Evolutionary conservation across 768 basidiomycete genomes (phyloP).

Genomic region (Heimioporus sp.): DNA sequence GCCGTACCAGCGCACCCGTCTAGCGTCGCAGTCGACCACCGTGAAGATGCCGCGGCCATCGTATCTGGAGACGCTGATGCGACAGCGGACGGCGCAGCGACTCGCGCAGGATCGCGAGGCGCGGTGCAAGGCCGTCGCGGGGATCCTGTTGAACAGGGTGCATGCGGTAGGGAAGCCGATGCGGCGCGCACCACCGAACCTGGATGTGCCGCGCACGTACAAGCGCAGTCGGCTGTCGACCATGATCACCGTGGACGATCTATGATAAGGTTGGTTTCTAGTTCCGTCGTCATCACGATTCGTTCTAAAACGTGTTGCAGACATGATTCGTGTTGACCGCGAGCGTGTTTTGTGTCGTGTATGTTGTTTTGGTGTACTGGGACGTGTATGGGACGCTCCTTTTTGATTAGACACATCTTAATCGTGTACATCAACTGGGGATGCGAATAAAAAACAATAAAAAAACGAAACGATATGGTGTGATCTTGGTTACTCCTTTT

Average conservation of each 20-base stretch:
- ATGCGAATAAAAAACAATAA: not conserved
- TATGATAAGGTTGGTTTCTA: constrained; percentile 19
- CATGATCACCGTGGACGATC: constrained; percentile 45
- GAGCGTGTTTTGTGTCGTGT: not conserved
- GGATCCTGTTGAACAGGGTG: constrained; percentile 54
- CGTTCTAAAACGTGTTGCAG: constrained; percentile 3
- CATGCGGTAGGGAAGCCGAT: constrained; percentile 52
- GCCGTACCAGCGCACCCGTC: constrained; percentile 26
- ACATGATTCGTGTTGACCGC: constrained; percentile 15
- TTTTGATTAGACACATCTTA: not conserved
- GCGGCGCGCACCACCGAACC: constrained; percentile 37
- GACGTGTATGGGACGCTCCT: not conserved
- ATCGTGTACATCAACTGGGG: constrained; percentile 4
- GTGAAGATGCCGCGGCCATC: constrained; percentile 25
- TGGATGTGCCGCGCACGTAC: constrained; percentile 38
- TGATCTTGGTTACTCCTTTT: not conserved
- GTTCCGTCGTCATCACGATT: not conserved
- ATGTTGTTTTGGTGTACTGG: not conserved
- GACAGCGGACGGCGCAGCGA: constrained; percentile 31
- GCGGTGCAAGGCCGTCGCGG: constrained; percentile 53
- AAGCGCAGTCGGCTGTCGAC: constrained; percentile 53
- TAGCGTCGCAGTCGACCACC: constrained; percentile 26
- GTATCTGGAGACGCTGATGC: constrained; percentile 24
- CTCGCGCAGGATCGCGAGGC: constrained; percentile 38
- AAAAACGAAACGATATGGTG: not conserved